Evolutionary conservation across 306 rosid genomes (phyloP), one percentile per base, ranked within the genome.

Genomic region (Calophaca sinica): DNA sequence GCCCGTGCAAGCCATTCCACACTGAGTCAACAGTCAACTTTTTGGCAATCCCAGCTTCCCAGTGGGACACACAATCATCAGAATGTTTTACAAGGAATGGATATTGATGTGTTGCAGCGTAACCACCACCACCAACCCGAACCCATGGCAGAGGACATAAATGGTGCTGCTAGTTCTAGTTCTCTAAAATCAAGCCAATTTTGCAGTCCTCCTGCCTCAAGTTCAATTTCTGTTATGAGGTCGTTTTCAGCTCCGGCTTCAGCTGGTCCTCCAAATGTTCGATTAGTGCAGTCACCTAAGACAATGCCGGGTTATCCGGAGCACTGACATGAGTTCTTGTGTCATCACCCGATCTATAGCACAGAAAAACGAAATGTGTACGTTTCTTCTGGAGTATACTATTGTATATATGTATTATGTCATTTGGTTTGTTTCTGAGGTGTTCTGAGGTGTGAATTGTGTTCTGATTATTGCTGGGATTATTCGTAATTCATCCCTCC

Each of bases 31-130:
- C 85, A 88, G 48, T 38, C 90, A 50, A 58, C 81, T 8, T 82
- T 83, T 50, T 91, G 89, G 93, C 90, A 85, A 70, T 51, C 87
- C 63, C 96, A 88, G 15, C 81, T 57, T 81, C 86, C 92, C 8
- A 45, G 77, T 38, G 84, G 84, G 46, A 63, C 65, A 15, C 73
- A 77, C 36, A 79, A 84, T 76, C 74, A 67, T 83, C 86, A 72
- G 33, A 85, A 64, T 81, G 77, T 76, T 35, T 28, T 76, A 32
- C 82, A 84, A 58, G 94, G 83, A 80, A 85, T 84, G 88, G 93
- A 88, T 73, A 76, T 84, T 5, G 89, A 85, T 54, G 82, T 53
- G 72, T 71, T 66, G 45, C 75, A 76, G 35, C 54, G 28, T n/a
- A 88, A 70, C 83, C 81, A 50, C 31, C 81, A 50, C 31, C 88